phyloP scores from a whole-genome alignment of 345 rosid genomes.

The Stellera chamaejasme region DNA sequence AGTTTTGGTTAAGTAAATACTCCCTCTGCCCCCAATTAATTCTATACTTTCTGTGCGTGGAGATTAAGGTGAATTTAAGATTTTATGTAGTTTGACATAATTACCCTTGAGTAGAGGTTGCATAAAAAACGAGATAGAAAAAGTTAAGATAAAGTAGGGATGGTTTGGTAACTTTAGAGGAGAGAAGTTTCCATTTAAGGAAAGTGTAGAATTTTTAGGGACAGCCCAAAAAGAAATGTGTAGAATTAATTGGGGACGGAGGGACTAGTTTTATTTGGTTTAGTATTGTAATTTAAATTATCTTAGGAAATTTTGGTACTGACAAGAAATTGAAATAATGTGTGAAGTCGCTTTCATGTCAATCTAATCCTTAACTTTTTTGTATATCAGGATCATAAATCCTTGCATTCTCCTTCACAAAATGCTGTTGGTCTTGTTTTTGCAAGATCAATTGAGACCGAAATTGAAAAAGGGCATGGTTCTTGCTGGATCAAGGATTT shows the following conservation, averaged over 20 bases:
- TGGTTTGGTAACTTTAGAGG: too few relatives aligned
- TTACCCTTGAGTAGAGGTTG: too few relatives aligned
- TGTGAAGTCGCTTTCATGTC: background rate
- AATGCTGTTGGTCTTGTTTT: conserved; percentile 45
- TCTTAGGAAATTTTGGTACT: background rate
- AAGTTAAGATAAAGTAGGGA: too few relatives aligned
- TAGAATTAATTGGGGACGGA: too few relatives aligned
- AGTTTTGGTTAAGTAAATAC: background rate
- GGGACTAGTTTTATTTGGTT: background rate
- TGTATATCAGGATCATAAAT: conserved; percentile 32
- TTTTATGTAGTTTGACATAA: background rate
- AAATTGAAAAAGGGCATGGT: conserved; percentile 28
- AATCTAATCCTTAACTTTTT: conserved; percentile 7
- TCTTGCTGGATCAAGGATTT: conserved; percentile 20
- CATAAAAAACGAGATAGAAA: too few relatives aligned
- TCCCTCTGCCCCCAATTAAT: too few relatives aligned
- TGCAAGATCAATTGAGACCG: conserved; percentile 45
- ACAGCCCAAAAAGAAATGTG: too few relatives aligned
- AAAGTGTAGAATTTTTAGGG: too few relatives aligned
- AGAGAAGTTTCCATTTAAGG: too few relatives aligned
- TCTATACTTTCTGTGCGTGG: too few relatives aligned
- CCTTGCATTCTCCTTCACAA: conserved; percentile 52
- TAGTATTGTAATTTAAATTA: background rate
- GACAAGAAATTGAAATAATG: background rate
- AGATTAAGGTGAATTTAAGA: too few relatives aligned